Evolutionary conservation across 306 rosid species (phyloP), one percentile per base, ranked within the genome.

Genomic region (Ormosia emarginata): DNA sequence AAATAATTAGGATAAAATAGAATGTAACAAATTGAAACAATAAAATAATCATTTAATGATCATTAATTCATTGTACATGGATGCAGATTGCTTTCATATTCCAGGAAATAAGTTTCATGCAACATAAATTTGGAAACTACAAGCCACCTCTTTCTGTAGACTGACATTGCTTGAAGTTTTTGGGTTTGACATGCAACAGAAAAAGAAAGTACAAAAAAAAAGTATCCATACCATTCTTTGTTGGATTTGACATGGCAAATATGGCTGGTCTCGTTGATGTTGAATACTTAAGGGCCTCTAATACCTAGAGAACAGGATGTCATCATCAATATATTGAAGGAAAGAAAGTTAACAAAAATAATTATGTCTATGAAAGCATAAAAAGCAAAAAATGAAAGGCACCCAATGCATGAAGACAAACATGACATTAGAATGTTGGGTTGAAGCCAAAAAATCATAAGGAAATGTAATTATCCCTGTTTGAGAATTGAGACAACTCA

Each of bases 211-310:
- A 24, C 24, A 24, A 24, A 57, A 18, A 75, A 24, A 62, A 61
- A 53, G 15, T 43, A 63, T 9, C 4, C n/a, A 34, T 79, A 96
- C 99, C 99, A 84, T 92, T 96, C 41, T 87, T 96, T 77, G 99
- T 96, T 53, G 99, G 99, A 83, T 96, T 96, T 81, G 99, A 96
- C 99, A 96, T 96, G 58, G 99, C 97, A 91, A 96, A 96, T 50
- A 96, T 90, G 75, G 99, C 99, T 10, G 99, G 97, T 79, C 97
- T 96, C 10, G 97, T 93, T 58, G 99, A 92, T n/a, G 99, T 96
- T 77, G 99, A 93, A 81, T 71, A 89, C 88, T 89, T 96, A 59
- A 96, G 91, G 74, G 99, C 97, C 79, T 93, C 99, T 76, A 96
- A 77, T 34, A 96, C 98, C 99, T 96, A 79, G 74, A 81, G 58